Percentiles rank a stretch among this genome's conserved stretches.
phyloP scores from a whole-genome alignment of 2,329 filamentous ascomycete genomes.

The Pseudogymnoascus sp. region DNA sequence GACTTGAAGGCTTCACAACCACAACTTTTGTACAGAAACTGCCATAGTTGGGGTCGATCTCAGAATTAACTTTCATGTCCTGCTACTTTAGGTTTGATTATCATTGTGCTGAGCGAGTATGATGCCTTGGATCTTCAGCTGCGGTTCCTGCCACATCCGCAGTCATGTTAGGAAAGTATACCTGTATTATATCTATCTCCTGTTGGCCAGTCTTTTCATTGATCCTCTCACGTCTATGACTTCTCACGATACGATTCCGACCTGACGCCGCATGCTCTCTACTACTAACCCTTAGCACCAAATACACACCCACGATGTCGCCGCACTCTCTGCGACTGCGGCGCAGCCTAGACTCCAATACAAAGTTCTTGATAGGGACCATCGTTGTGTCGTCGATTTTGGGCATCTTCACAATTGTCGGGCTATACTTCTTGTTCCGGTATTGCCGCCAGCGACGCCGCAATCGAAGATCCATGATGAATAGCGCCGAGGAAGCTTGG shows the following conservation, averaged over 20 bases:
- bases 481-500: background rate
- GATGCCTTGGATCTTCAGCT: constrained; percentile 1
- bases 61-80: background rate
- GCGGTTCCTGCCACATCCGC: background rate
- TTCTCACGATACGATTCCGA: background rate
- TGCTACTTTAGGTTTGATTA: background rate
- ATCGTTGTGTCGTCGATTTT: background rate
- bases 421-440: background rate
- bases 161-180: background rate
- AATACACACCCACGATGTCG: background rate
- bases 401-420: background rate
- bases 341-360: background rate
- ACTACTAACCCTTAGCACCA: background rate
- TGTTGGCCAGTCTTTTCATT: background rate
- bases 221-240: background rate
- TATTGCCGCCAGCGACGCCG: background rate
- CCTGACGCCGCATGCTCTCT: background rate
- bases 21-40: background rate
- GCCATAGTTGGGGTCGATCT: background rate
- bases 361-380: background rate
- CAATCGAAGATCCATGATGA: background rate
- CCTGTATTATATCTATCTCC: constrained; percentile 1
- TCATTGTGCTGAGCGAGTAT: background rate
- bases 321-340: background rate
- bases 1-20: background rate